A percentile compares a stretch with the other conserved stretches of the same genome.
Conservation (phyloP, 352 stramenopile genomes). For the Phytophthora aleatoria region DNA sequence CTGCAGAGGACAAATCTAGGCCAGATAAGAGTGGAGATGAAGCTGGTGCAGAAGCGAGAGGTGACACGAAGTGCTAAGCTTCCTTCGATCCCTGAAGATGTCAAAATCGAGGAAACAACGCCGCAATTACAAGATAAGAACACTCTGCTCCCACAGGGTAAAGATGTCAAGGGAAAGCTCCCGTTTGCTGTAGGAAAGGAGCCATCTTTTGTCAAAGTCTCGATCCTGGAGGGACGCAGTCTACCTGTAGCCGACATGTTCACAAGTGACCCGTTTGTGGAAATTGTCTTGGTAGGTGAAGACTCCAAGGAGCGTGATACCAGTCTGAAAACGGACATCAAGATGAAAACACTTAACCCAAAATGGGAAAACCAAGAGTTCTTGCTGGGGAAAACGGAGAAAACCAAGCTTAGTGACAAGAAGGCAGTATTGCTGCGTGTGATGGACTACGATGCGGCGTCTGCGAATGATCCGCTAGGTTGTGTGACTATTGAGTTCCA, state of each 20-base stretch:
- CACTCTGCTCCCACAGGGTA: conserved; percentile 1
- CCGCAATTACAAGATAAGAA: conserved; percentile 6
- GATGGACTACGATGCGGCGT: conserved; percentile 59
- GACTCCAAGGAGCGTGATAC: conserved; percentile 59
- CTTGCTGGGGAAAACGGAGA: conserved; percentile 53
- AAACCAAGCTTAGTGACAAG: conserved; percentile 61
- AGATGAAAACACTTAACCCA: conserved; percentile 65
- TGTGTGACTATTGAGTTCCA: conserved; percentile 62
- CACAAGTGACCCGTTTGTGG: conserved; percentile 68
- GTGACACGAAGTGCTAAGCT: conserved; percentile 47
- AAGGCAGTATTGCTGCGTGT: conserved; percentile 63
- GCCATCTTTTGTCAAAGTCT: conserved; percentile 63
- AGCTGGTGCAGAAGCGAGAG: conserved; percentile 37
- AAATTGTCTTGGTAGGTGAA: conserved; percentile 54
- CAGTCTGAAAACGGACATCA: conserved; percentile 69
- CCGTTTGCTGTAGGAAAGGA: conserved; percentile 34
- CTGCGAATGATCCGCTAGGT: conserved; percentile 58
- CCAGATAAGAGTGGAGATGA: conserved; percentile 60
- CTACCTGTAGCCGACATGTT: conserved; percentile 50
- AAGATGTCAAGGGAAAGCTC: conserved; percentile 14
- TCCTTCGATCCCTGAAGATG: conserved; percentile 35
- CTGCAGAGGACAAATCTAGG: conserved; percentile 63
- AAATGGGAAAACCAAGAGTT: conserved; percentile 80
- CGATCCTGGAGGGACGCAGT: conserved; percentile 61
- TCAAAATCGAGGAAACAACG: conserved; percentile 31